These are phyloP conservation scores for Myriosclerotinia curreyana DNA, from an alignment of 2,329 filamentous ascomycete species.

Conservation along the genomic window DNA sequence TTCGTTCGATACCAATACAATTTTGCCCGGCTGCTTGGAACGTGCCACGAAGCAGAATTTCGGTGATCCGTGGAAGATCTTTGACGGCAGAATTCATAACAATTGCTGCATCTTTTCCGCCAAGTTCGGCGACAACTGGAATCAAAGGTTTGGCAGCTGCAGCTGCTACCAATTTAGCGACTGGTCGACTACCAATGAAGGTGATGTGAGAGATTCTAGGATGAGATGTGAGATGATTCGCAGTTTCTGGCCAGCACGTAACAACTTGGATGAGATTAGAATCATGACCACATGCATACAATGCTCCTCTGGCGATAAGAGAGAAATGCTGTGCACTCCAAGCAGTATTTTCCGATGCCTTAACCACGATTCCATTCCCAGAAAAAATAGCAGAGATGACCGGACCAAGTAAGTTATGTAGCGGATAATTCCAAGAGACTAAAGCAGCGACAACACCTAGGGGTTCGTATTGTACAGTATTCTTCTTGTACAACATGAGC, in stretches of 20 bases:
- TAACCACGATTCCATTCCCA: slow-evolving; percentile 88
- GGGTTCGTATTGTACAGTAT: slow-evolving; percentile 86
- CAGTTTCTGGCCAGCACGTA: slow-evolving; percentile 82
- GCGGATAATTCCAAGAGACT: slow-evolving; percentile 96
- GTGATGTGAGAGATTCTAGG: slow-evolving; percentile 82
- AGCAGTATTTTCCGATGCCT: slow-evolving; percentile 91
- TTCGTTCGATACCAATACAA: slow-evolving; percentile 93
- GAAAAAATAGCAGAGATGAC: slow-evolving; percentile 88
- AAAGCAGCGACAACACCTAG: slow-evolving; percentile 88
- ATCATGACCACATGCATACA: slow-evolving; percentile 78
- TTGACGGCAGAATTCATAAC: slow-evolving; percentile 69
- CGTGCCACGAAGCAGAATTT: slow-evolving; percentile 84
- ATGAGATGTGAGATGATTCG: slow-evolving; percentile 80
- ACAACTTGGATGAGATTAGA: slow-evolving; percentile 79
- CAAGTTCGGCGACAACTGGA: slow-evolving; percentile 85
- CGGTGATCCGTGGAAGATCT: slow-evolving; percentile 69
- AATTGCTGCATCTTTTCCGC: slow-evolving; percentile 91
- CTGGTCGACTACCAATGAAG: slow-evolving; percentile 86
- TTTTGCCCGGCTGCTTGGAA: slow-evolving; percentile 97
- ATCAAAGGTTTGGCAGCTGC: slow-evolving; percentile 84
- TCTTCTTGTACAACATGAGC: slow-evolving; percentile 93
- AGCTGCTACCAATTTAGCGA: slow-evolving; percentile 83
- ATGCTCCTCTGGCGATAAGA: slow-evolving; percentile 71
- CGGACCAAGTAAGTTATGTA: slow-evolving; percentile 91
- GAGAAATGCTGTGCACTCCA: slow-evolving; percentile 88